A percentile compares a stretch with the other conserved stretches of the same genome.
phyloP scores from a whole-genome alignment of 2,329 filamentous ascomycete genomes.

The Nemania bipapillata region DNA sequence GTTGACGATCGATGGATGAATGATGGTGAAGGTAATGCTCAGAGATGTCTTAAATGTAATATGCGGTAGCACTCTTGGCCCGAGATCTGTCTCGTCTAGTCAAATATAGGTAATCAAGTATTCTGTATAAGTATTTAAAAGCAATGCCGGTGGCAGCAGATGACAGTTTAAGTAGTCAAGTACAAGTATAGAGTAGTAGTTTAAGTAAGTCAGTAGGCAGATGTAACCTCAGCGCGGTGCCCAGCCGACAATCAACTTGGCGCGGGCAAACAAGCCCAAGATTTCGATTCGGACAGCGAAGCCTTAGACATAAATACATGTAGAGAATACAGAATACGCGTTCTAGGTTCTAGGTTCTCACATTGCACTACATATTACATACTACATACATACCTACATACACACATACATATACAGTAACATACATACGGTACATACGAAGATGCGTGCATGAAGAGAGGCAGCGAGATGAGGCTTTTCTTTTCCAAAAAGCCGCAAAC shows the following conservation, averaged over 20 bases:
- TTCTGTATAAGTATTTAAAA: too few relatives aligned
- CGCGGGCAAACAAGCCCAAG: slow-evolving; percentile 15
- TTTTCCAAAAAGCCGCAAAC: slow-evolving; percentile 28
- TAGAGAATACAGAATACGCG: too few relatives aligned
- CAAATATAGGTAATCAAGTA: too few relatives aligned
- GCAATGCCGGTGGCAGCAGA: slow-evolving; percentile 24
- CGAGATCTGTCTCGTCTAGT: slow-evolving; percentile 34
- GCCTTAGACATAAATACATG: slow-evolving; percentile 35
- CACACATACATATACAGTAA: too few relatives aligned
- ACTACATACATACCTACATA: too few relatives aligned
- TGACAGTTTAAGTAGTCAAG: slow-evolving; percentile 17
- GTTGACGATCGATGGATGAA: not conserved
- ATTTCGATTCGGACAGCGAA: slow-evolving; percentile 28
- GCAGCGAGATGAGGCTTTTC: slow-evolving; percentile 34
- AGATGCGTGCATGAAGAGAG: not conserved
- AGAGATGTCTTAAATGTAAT: slow-evolving; percentile 33
- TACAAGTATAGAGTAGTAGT: too few relatives aligned
- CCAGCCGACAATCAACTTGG: slow-evolving; percentile 38
- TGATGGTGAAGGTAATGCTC: not conserved
- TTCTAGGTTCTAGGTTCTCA: slow-evolving; percentile 1
- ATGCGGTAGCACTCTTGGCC: slow-evolving; percentile 32
- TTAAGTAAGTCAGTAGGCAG: slow-evolving; percentile 5
- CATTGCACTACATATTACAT: slow-evolving; percentile 2
- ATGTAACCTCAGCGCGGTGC: slow-evolving; percentile 35
- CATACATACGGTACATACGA: too few relatives aligned